Conservation (phyloP, 2,329 filamentous ascomycete species). For the Penicillium sp. region DNA sequence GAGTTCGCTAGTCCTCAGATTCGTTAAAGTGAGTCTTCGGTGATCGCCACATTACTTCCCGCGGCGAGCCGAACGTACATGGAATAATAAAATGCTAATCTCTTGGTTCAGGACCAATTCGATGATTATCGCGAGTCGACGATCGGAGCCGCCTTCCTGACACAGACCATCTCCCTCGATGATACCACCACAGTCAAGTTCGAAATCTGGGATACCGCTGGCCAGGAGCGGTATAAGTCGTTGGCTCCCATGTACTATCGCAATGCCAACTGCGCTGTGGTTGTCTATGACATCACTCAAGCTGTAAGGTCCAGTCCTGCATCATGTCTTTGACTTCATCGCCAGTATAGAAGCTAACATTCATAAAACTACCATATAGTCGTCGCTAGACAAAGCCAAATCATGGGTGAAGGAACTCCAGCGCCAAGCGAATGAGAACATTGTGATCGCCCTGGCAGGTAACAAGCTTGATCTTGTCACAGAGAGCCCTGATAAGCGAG, state of each 20-base stretch:
- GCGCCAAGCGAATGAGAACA: constrained; percentile 98
- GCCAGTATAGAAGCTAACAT: constrained; percentile 16
- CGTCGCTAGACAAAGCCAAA: constrained; percentile 97
- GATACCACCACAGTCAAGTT: constrained; percentile 99
- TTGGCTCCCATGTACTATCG: constrained; percentile 99
- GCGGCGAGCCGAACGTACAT: neutral
- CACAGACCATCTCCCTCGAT: constrained; percentile 97
- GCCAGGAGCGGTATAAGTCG: constrained; percentile 98
- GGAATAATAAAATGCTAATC: constrained; percentile 10
- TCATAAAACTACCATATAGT: constrained; percentile 52
- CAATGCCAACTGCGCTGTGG: constrained; percentile 98
- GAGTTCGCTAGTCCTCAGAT: constrained; percentile 97
- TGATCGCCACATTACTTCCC: neutral
- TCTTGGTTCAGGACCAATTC: constrained; percentile 81
- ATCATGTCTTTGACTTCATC: constrained; percentile 4
- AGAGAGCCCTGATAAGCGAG: constrained; percentile 93
- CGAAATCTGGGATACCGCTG: constrained; percentile 98
- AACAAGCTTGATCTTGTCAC: constrained; percentile 97
- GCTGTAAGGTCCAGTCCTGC: constrained; percentile 63
- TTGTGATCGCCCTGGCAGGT: constrained; percentile 95
- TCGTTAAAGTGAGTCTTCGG: constrained; percentile 79
- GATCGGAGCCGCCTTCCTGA: constrained; percentile 97
- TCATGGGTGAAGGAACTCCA: constrained; percentile 99
- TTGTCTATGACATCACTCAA: constrained; percentile 99
- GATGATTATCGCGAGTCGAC: constrained; percentile 97